Evolutionary conservation across 306 rosid genomes (phyloP), one percentile per base, ranked within the genome.

Genomic region (Pueraria montana): DNA sequence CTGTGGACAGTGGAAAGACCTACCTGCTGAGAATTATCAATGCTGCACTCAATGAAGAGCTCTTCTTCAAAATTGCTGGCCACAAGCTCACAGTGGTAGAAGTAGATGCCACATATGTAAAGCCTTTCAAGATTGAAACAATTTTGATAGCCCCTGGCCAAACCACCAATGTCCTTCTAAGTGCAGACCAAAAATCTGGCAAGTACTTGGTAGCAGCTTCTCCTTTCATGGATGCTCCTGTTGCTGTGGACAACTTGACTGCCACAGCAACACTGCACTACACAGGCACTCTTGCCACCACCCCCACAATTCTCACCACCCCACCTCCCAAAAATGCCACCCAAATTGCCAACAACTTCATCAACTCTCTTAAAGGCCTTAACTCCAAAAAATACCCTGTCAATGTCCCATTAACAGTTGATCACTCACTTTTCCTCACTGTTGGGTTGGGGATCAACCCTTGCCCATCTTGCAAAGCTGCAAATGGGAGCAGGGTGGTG

Each of bases 1-100:
- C 88, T 0, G 97, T 91, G 20, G 84, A 94, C 43, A 82, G 78
- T 74, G 98, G 94, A 20, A 87, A 92, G 61, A 89, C 89, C 11
- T 94, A 91, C 79, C 14, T 94, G 21, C 46, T 94, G 8, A 92
- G 98, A 58, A 84, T 94, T 58, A 82, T 94, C 96, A 94, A 94
- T 69, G 98, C 98, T 92, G 98, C 98, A 20, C 98, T 94, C 96
- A 94, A 94, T 90, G 97, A 92, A 2, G 98, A 94, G 72, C 94
- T 94, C 11, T 94, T 94, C 87, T 94, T 94, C 96, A 92, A 94
- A 76, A 92, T 94, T 72, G 97, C 98, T 0, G 96, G 96, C 40
- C 98, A 94, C 68, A 85, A 77, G 1, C 89, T 94, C 50, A 92
- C 91, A 0, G 80, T 94, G 2, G 98, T 94, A 6, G 98, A 94